Evolutionary conservation across 495 filamentous ascomycete species (phyloP).

Genomic region (Aspergillus heteromorphus): DNA sequence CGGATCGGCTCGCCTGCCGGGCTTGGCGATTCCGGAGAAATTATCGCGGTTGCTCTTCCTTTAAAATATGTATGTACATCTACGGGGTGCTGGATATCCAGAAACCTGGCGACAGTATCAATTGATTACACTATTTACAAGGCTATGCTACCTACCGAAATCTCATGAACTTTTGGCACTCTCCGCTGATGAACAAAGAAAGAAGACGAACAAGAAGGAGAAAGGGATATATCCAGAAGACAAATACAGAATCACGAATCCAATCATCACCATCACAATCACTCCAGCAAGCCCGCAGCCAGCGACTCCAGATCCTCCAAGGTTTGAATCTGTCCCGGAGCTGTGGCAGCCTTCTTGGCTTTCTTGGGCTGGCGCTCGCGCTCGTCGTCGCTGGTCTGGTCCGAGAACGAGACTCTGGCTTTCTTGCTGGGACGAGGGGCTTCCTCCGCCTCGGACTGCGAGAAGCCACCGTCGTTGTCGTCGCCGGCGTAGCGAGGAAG

Average conservation of each 20-base stretch:
- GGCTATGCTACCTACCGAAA: not conserved
- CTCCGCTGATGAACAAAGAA: slow-evolving; percentile 8
- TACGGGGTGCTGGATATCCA: not conserved
- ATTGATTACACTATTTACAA: slow-evolving; percentile 12
- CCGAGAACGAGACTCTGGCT: slow-evolving; percentile 33
- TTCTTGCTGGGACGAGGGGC: slow-evolving; percentile 37
- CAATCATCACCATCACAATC: slow-evolving; percentile 15
- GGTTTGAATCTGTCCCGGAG: slow-evolving; percentile 66
- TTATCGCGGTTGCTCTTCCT: no score
- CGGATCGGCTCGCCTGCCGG: not conserved
- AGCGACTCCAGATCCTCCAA: slow-evolving; percentile 85
- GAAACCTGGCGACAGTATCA: not conserved
- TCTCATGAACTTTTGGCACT: slow-evolving; percentile 14
- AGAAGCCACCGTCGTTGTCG: slow-evolving; percentile 37
- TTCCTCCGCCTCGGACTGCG: slow-evolving; percentile 28
- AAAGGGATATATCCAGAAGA: slow-evolving; percentile 7
- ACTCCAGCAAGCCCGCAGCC: slow-evolving; percentile 74
- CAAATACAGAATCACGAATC: slow-evolving; percentile 4
- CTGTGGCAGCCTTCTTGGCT: slow-evolving; percentile 32
- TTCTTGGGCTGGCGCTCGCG: slow-evolving; percentile 41
- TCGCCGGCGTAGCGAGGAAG: slow-evolving; percentile 37
- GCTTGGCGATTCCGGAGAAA: no score
- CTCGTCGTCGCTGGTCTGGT: slow-evolving; percentile 35
- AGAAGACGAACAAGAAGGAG: not conserved
- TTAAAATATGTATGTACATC: no score